Percentiles rank a stretch among this genome's conserved stretches.
These are phyloP conservation scores for Candida labiduridarum DNA, from an alignment of 1,139 yeast species.

Conservation along the genomic window DNA sequence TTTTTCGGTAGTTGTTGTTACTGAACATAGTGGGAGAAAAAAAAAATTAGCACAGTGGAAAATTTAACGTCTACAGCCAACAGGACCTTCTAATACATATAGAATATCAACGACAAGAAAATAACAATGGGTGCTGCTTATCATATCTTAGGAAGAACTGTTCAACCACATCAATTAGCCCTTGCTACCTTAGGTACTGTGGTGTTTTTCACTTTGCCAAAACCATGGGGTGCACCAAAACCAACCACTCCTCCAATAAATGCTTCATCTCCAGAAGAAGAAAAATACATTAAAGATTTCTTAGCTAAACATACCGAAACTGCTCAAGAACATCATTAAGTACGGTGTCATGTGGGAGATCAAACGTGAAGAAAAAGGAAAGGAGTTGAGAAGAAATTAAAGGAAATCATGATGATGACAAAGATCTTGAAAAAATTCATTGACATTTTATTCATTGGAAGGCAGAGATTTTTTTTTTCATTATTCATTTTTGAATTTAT, in stretches of 20 bases:
- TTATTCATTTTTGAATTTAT: constrained; percentile 5
- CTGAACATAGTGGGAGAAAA: neutral
- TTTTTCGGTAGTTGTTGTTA: neutral
- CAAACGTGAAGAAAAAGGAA: neutral
- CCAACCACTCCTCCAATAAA: constrained; percentile 67
- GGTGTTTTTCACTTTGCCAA: constrained; percentile 59
- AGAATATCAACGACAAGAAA: neutral
- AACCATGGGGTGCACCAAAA: constrained; percentile 68
- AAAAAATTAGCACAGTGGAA: neutral
- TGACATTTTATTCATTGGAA: neutral
- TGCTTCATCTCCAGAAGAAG: constrained; percentile 87
- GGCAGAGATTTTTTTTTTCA: neutral
- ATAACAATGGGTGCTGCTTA: constrained; percentile 76
- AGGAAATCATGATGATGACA: neutral
- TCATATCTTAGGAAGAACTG: constrained; percentile 72
- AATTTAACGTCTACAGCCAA: neutral
- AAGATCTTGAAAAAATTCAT: neutral
- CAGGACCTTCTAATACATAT: neutral
- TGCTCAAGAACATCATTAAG: constrained; percentile 36
- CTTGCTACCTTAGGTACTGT: constrained; percentile 70
- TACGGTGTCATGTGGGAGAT: neutral
- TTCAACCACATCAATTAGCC: constrained; percentile 74
- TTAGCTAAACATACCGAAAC: constrained; percentile 37
- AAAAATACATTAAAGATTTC: constrained; percentile 61
- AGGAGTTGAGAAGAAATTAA: neutral